Conservation (phyloP, 495 filamentous ascomycete genomes). For the Trichoderma orchidacearum region DNA sequence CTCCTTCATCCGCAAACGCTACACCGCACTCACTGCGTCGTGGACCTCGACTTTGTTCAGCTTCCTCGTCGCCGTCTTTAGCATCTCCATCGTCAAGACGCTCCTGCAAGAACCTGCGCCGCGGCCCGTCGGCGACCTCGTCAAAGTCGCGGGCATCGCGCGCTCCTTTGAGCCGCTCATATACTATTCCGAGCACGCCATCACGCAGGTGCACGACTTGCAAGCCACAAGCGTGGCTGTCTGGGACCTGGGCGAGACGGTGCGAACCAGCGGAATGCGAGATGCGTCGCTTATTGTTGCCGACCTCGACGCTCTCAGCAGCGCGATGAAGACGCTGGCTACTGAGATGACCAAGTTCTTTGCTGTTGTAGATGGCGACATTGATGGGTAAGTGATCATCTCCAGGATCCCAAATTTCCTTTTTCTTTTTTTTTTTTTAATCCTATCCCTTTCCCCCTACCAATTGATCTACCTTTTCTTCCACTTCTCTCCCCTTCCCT, state of each 20-base stretch:
- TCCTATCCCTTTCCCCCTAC: neutral
- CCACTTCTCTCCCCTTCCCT: neutral
- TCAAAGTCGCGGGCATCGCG: conserved; percentile 78
- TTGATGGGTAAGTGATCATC: conserved; percentile 45
- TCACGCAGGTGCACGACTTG: conserved; percentile 68
- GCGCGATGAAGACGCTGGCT: conserved; percentile 66
- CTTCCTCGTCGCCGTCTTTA: conserved; percentile 40
- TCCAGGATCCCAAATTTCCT: neutral
- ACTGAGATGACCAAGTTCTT: conserved; percentile 80
- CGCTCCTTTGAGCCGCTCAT: conserved; percentile 84
- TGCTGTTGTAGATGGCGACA: conserved; percentile 79
- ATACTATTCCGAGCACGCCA: conserved; percentile 79
- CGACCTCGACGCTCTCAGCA: conserved; percentile 69
- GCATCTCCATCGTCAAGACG: conserved; percentile 44
- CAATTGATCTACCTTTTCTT: neutral
- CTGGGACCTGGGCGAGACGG: conserved; percentile 81
- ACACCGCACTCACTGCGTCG: conserved; percentile 46
- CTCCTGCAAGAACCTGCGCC: conserved; percentile 53
- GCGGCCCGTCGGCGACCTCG: conserved; percentile 67
- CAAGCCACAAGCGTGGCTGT: conserved; percentile 84
- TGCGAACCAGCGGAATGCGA: conserved; percentile 80
- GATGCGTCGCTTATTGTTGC: conserved; percentile 71
- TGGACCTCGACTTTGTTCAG: conserved; percentile 48
- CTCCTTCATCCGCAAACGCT: conserved; percentile 42
- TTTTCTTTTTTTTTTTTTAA: neutral